Evolutionary conservation across 345 rosid genomes (phyloP).

Genomic region (Gossypium bickii): DNA sequence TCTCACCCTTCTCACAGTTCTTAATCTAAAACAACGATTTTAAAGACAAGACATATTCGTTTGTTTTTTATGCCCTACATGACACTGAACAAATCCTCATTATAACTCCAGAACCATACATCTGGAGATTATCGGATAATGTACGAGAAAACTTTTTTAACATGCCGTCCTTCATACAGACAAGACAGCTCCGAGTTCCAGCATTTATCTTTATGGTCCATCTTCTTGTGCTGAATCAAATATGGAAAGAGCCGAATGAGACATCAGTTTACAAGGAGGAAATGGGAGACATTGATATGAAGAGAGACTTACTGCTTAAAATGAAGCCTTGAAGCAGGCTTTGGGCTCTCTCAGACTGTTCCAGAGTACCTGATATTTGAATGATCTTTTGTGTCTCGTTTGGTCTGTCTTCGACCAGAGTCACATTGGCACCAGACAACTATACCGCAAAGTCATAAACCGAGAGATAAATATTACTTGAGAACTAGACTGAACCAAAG

Average conservation of each 20-base stretch:
- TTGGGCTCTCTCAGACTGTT: slow-evolving; percentile 95
- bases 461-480: background rate
- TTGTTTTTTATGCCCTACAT: background rate
- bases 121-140: background rate
- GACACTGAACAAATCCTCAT: background rate
- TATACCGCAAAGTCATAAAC: slow-evolving; percentile 23
- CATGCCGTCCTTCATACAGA: background rate
- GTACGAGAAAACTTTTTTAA: background rate
- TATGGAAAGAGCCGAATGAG: background rate
- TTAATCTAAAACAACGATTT: slow-evolving; percentile 6
- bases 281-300: background rate
- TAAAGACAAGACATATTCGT: background rate
- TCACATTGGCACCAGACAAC: slow-evolving; percentile 92
- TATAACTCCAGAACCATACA: background rate
- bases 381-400: slow-evolving; percentile 67
- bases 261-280: background rate
- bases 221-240: slow-evolving; percentile 69
- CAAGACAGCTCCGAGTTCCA: background rate
- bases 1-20: slow-evolving; percentile 4
- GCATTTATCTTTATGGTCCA: slow-evolving; percentile 33
- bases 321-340: slow-evolving; percentile 97
- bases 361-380: slow-evolving; percentile 89
- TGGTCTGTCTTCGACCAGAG: slow-evolving; percentile 67
- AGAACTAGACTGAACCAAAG: background rate
- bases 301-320: slow-evolving; percentile 71